Percentiles rank a stretch among this genome's conserved stretches.
These are phyloP conservation scores for Ustilago trichophora DNA, from an alignment of 1,284 basidiomycete genomes.

Conservation along the genomic window DNA sequence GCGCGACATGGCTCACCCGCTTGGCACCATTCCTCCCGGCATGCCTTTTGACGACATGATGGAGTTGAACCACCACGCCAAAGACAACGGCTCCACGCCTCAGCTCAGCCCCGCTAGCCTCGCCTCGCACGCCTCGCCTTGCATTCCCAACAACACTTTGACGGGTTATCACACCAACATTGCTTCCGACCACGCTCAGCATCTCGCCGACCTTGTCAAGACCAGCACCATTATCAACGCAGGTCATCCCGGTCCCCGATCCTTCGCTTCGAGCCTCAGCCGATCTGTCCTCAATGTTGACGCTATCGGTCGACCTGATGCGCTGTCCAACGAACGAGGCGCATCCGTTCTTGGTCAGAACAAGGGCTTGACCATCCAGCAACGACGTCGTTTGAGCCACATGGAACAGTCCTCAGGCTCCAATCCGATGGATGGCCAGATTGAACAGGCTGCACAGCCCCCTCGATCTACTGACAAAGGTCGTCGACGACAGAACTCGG, in stretches of 20 bases:
- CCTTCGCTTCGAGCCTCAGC: constrained; percentile 39
- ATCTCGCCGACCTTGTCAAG: constrained; percentile 39
- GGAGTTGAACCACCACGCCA: constrained; percentile 3
- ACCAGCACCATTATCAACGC: constrained; percentile 25
- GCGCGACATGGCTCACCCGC: constrained; percentile 21
- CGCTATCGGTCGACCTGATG: constrained; percentile 19
- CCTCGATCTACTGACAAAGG: not conserved
- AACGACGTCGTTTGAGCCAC: constrained; percentile 40
- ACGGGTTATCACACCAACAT: constrained; percentile 39
- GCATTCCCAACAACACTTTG: constrained; percentile 23
- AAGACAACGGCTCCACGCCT: constrained; percentile 11
- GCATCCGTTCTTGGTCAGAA: not conserved
- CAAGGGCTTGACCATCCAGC: constrained; percentile 40
- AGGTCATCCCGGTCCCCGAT: constrained; percentile 36
- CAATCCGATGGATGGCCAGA: not conserved
- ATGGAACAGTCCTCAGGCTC: constrained; percentile 1
- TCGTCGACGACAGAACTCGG: constrained; percentile 39
- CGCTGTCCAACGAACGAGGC: not conserved
- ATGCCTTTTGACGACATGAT: constrained; percentile 21
- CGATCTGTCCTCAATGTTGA: constrained; percentile 36
- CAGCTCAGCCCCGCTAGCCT: constrained; percentile 30
- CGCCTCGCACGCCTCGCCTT: constrained; percentile 22
- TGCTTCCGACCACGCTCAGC: constrained; percentile 32
- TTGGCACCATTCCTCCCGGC: constrained; percentile 13
- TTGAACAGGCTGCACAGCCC: not conserved